These are phyloP conservation scores for Poronia punctata DNA, from an alignment of 495 filamentous ascomycete genomes.

Conservation along the genomic window DNA sequence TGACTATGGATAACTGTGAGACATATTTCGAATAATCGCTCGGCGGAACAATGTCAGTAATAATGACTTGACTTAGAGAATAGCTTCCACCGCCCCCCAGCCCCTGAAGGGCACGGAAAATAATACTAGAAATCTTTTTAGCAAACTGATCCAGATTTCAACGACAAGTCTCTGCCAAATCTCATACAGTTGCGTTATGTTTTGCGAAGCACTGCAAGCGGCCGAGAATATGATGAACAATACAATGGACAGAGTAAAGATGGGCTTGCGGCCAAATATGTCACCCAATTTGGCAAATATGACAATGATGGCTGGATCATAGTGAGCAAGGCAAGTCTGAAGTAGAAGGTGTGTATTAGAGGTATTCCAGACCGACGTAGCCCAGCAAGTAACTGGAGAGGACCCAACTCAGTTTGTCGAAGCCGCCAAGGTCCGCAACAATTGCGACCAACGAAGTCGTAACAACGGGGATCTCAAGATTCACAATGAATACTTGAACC, in stretches of 20 bases:
- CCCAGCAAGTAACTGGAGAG: slow-evolving; percentile 21
- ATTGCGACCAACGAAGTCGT: slow-evolving; percentile 12
- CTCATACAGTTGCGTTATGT: slow-evolving; percentile 27
- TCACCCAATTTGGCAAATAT: slow-evolving; percentile 38
- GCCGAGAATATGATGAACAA: slow-evolving; percentile 37
- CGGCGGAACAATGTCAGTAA: slow-evolving; percentile 40
- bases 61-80: slow-evolving; percentile 39
- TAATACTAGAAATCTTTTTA: slow-evolving; percentile 40
- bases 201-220: slow-evolving; percentile 31
- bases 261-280: slow-evolving; percentile 30
- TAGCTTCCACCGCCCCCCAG: slow-evolving; percentile 51
- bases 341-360: background rate
- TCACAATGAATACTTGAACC: slow-evolving; percentile 15
- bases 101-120: slow-evolving; percentile 49
- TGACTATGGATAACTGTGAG: slow-evolving; percentile 40
- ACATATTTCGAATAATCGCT: slow-evolving; percentile 38
- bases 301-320: slow-evolving; percentile 11
- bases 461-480: slow-evolving; percentile 13
- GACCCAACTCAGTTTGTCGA: slow-evolving; percentile 20
- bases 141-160: slow-evolving; percentile 28
- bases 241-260: slow-evolving; percentile 23
- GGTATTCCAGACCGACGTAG: slow-evolving; percentile 22
- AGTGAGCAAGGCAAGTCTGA: background rate
- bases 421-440: slow-evolving; percentile 10
- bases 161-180: background rate